A percentile compares a stretch with the other conserved stretches of the same genome.
Evolutionary conservation across 1,284 basidiomycete genomes (phyloP).

Genomic region (Schizophyllum commune): DNA sequence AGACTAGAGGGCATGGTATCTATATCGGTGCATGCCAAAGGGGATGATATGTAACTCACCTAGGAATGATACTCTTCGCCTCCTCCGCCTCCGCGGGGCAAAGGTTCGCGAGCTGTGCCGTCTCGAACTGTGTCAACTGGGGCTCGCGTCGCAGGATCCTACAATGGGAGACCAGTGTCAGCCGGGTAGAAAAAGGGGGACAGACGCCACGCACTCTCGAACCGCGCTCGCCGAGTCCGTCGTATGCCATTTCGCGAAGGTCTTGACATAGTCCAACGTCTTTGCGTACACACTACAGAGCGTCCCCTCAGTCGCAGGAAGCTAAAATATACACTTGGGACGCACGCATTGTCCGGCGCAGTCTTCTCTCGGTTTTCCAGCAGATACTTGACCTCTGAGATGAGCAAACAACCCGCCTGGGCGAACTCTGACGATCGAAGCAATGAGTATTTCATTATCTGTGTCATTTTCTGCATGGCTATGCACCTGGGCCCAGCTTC

Average conservation of each 20-base stretch:
- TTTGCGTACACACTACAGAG: constrained; percentile 78
- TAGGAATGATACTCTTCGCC: constrained; percentile 86
- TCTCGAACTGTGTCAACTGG: constrained; percentile 82
- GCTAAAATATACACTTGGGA: constrained; percentile 8
- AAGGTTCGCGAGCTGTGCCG: constrained; percentile 86
- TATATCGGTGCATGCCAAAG: not conserved
- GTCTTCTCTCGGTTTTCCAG: constrained; percentile 82
- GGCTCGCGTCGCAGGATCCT: constrained; percentile 72
- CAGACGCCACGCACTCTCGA: constrained; percentile 60
- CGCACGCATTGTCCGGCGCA: constrained; percentile 76
- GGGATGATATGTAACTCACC: constrained; percentile 38
- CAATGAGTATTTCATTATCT: not conserved
- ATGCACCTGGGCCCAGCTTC: constrained; percentile 56
- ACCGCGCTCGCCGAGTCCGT: constrained; percentile 83
- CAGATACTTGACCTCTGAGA: constrained; percentile 87
- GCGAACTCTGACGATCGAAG: constrained; percentile 62
- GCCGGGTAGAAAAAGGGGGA: not conserved
- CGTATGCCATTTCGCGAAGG: constrained; percentile 85
- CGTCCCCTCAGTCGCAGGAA: not conserved
- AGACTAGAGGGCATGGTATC: constrained; percentile 38
- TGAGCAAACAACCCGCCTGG: constrained; percentile 83
- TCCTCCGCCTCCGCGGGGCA: constrained; percentile 86
- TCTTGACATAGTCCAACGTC: constrained; percentile 86
- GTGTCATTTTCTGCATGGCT: not conserved
- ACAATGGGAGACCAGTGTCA: constrained; percentile 1